phyloP scores from a whole-genome alignment of 805 yeast species.

The Debaryomyces prosopidis region DNA sequence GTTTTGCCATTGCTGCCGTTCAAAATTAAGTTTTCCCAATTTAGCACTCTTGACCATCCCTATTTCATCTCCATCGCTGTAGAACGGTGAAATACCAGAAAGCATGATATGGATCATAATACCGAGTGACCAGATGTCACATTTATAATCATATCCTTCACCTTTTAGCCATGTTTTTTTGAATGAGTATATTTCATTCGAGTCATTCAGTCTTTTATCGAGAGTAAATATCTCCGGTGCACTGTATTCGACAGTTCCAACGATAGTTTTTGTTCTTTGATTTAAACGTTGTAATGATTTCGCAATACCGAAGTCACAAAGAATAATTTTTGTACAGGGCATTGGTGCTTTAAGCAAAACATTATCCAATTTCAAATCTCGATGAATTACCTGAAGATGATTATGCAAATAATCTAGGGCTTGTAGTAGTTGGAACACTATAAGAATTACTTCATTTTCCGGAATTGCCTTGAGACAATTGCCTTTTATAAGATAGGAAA shows the following conservation, averaged over 20 bases:
- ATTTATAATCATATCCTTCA: constrained; percentile 52
- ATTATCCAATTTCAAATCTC: constrained; percentile 69
- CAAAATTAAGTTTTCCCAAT: constrained; percentile 40
- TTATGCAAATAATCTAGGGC: constrained; percentile 59
- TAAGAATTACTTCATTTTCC: constrained; percentile 55
- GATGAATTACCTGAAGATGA: constrained; percentile 53
- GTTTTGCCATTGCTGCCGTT: constrained; percentile 40
- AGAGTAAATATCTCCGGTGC: constrained; percentile 61
- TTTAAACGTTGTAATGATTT: constrained; percentile 16
- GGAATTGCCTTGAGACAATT: constrained; percentile 41
- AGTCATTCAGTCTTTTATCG: constrained; percentile 12
- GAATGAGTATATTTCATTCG: background rate
- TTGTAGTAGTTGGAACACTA: constrained; percentile 54
- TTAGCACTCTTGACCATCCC: constrained; percentile 43
- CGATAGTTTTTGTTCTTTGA: constrained; percentile 49
- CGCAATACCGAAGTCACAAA: constrained; percentile 70
- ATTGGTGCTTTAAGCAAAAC: constrained; percentile 55
- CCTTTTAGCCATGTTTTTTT: background rate
- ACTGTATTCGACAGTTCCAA: constrained; percentile 68
- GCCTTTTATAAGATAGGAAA: constrained; percentile 51
- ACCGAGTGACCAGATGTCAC: constrained; percentile 74
- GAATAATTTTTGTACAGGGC: constrained; percentile 51
- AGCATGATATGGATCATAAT: constrained; percentile 58
- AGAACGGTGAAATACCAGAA: constrained; percentile 67
- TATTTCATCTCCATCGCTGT: constrained; percentile 38